Evolutionary conservation across 2,329 filamentous ascomycete genomes (phyloP).

Genomic region (Neofusicoccum umdonicola): DNA sequence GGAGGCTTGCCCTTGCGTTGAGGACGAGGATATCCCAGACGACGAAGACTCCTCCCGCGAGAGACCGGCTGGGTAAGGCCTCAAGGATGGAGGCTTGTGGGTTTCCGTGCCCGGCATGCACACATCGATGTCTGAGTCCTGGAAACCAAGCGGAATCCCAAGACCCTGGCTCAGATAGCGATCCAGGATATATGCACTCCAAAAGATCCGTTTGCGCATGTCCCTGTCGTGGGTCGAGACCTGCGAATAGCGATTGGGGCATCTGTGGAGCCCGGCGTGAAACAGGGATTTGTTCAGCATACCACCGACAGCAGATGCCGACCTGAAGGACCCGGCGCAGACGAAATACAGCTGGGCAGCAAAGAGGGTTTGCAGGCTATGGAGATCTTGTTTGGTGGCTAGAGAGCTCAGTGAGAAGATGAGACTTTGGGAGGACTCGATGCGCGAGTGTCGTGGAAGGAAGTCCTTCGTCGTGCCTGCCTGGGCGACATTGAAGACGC

Average conservation of each 20-base stretch:
- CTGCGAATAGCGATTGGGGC: slow-evolving; percentile 52
- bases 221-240: slow-evolving; percentile 49
- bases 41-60: not conserved
- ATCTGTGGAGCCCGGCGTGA: slow-evolving; percentile 59
- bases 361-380: slow-evolving; percentile 48
- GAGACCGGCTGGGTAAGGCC: slow-evolving; percentile 17
- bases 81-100: slow-evolving; percentile 32
- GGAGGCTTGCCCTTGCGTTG: not conserved
- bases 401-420: slow-evolving; percentile 17
- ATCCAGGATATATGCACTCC: slow-evolving; percentile 57
- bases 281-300: slow-evolving; percentile 56
- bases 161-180: slow-evolving; percentile 57
- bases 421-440: slow-evolving; percentile 15
- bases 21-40: not conserved
- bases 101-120: slow-evolving; percentile 53
- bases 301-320: slow-evolving; percentile 56
- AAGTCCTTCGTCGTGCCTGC: slow-evolving; percentile 2
- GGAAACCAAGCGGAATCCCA: slow-evolving; percentile 54
- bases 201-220: slow-evolving; percentile 55
- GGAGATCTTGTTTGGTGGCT: slow-evolving; percentile 14
- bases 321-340: slow-evolving; percentile 57
- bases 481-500: slow-evolving; percentile 14
- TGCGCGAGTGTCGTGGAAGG: slow-evolving; percentile 14
- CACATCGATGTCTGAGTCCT: slow-evolving; percentile 59
- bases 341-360: slow-evolving; percentile 55